Evolutionary conservation across 2,329 filamentous ascomycete species (phyloP).

Genomic region (Chalaropsis ovoidea): DNA sequence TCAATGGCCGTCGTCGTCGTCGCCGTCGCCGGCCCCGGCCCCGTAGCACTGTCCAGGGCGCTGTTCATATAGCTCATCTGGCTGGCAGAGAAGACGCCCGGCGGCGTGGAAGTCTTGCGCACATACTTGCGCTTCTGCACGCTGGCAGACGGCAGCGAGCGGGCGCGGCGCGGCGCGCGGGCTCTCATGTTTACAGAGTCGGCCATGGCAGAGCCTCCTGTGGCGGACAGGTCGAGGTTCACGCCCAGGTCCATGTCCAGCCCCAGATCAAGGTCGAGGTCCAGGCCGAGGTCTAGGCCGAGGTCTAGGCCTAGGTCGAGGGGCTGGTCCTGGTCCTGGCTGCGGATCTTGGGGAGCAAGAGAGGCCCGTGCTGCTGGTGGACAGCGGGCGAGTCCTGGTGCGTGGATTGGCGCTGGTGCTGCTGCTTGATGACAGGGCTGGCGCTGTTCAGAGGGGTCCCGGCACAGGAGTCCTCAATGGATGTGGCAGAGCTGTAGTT

Average conservation of each 20-base stretch:
- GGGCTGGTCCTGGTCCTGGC: constrained; percentile 56
- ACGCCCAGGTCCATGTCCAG: neutral
- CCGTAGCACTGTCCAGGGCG: constrained; percentile 2
- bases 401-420: constrained; percentile 23
- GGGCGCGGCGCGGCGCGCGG: constrained; percentile 30
- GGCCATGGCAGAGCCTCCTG: constrained; percentile 41
- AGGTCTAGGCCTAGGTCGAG: neutral
- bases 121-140: constrained; percentile 17
- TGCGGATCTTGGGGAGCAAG: constrained; percentile 74
- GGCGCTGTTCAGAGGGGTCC: constrained; percentile 51
- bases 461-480: constrained; percentile 55
- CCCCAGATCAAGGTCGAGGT: neutral
- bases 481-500: constrained; percentile 54
- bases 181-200: constrained; percentile 32
- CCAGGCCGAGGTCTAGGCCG: neutral
- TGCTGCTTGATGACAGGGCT: constrained; percentile 33
- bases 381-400: constrained; percentile 56
- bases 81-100: neutral
- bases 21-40: neutral
- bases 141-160: constrained; percentile 7
- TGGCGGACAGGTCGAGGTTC: neutral
- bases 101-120: constrained; percentile 1
- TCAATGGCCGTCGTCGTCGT: neutral
- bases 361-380: constrained; percentile 69
- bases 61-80: neutral